These are phyloP conservation scores for Fusarium sp. DNA, from an alignment of 2,329 filamentous ascomycete genomes.

Conservation along the genomic window DNA sequence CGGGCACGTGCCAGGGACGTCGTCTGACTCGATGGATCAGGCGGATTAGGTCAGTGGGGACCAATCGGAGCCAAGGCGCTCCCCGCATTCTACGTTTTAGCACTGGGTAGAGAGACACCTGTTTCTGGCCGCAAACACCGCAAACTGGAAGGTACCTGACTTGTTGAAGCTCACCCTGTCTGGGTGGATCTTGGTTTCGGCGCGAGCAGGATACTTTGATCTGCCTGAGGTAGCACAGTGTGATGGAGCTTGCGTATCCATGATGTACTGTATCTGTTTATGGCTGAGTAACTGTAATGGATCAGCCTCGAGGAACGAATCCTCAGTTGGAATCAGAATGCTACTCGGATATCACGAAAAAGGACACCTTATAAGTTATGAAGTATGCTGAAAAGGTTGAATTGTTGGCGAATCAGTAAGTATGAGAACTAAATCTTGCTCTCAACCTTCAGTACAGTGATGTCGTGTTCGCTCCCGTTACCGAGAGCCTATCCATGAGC, in stretches of 20 bases:
- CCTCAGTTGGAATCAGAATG: neutral
- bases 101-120: constrained; percentile 36
- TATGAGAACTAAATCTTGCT: neutral
- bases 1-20: constrained; percentile 48
- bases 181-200: constrained; percentile 16
- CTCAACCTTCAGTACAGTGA: neutral
- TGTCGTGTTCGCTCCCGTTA: constrained; percentile 22
- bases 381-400: neutral
- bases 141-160: constrained; percentile 38
- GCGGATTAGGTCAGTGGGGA: constrained; percentile 42
- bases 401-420: neutral
- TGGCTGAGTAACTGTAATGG: constrained; percentile 25
- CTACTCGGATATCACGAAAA: neutral
- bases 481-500: constrained; percentile 26
- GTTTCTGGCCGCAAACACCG: constrained; percentile 26
- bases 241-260: constrained; percentile 15
- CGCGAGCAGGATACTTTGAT: constrained; percentile 32
- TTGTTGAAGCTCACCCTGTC: constrained; percentile 36
- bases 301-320: constrained; percentile 7
- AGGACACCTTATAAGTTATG: neutral
- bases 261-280: constrained; percentile 33
- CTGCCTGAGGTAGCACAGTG: constrained; percentile 24
- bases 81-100: constrained; percentile 45
- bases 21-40: constrained; percentile 49
- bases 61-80: constrained; percentile 44